Evolutionary conservation across 805 yeast genomes (phyloP), one percentile per base, ranked within the genome.

Genomic region (Maudiozyma pseudohumilis): DNA sequence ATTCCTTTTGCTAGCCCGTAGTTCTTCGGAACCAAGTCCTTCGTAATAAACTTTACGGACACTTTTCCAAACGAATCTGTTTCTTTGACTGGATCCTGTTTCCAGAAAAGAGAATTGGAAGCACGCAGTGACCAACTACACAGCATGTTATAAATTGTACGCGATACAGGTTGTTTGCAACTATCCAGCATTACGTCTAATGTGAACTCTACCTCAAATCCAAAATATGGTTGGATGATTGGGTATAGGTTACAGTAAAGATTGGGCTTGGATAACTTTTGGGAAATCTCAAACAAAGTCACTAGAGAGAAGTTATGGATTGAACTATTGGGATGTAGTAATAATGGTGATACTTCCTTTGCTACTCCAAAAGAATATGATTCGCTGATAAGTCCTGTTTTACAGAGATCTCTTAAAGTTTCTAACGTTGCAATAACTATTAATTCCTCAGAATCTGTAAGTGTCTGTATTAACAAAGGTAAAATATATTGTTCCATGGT

Each of bases 321-420:
- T 77, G 94, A 79, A 37, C 75, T 80, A 56, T 86, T 88, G 0
- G 97, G 97, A 53, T 88, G 96, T 7, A 88, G 57, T 0, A 82
- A 52, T 20, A 89, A 67, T 39, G 76, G 74, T 3, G 77, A 61
- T 0, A 74, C 63, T 3, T 66, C 60, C 2, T 61, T 60, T 13
- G 77, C 59, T 3, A 80, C 56, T 42, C 76, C 82, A 72, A 80
- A 75, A 24, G 72, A 56, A 35, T 66, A 66, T 5, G 64, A 63
- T 35, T 67, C 65, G 20, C 71, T 60, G 5, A 82, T 61, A 23
- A 82, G 51, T 0, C 84, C 85, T 17, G 79, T 56, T 27, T 66
- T 70, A 17, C 72, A 66, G 19, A 82, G 57, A 31, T 74, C 67
- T n/a, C 71, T 67, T 42, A 82, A 65, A 2, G 74, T 69, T 36